Percentiles rank a stretch among this genome's conserved stretches.
Conservation (phyloP, 345 rosid genomes). For the Corymbia maculata region DNA sequence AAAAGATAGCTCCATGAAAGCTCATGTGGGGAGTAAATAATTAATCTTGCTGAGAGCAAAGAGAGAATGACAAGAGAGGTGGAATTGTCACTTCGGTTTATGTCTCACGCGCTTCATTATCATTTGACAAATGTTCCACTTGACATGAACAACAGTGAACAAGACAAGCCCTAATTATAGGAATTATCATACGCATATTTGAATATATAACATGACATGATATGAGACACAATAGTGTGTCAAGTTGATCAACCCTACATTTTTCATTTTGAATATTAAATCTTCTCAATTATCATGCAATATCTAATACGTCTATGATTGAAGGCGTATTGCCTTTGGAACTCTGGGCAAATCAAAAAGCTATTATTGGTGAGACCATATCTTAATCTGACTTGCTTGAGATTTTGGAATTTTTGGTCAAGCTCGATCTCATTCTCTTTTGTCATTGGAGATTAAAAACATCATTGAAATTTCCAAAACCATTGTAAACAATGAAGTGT, state of each 20-base stretch:
- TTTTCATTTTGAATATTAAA: too few species aligned
- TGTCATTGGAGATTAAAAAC: too few species aligned
- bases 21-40: neutral
- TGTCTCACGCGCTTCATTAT: neutral
- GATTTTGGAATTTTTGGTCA: neutral
- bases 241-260: rapidly evolving
- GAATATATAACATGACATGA: too few species aligned
- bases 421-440: too few species aligned
- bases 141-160: too few species aligned
- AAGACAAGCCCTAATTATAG: too few species aligned
- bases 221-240: too few species aligned
- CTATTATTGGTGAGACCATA: neutral
- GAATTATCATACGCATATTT: too few species aligned
- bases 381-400: neutral
- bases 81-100: neutral
- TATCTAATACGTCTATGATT: neutral
- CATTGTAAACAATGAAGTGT: too few species aligned
- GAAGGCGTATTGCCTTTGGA: neutral
- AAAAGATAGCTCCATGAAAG: neutral
- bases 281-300: neutral
- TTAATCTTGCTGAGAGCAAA: neutral
- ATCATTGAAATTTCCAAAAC: too few species aligned
- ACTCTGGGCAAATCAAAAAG: neutral
- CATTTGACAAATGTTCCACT: too few species aligned
- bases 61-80: neutral